These are phyloP conservation scores for Cystobasidium tubakii DNA, from an alignment of 768 basidiomycete species.

Conservation along the genomic window DNA sequence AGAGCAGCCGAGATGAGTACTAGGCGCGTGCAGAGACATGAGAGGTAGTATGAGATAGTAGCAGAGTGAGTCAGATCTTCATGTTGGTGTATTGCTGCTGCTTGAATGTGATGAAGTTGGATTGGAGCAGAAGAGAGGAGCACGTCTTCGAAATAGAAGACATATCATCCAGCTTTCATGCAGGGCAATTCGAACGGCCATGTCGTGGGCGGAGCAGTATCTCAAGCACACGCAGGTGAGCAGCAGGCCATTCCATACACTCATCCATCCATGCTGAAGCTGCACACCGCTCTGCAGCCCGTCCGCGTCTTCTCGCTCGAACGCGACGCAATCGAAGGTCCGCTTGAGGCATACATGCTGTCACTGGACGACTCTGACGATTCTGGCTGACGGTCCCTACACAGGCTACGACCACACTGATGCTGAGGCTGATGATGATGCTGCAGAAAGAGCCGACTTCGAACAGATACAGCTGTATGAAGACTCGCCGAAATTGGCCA, in stretches of 20 bases:
- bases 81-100: no score
- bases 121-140: background rate
- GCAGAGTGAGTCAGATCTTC: background rate
- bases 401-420: constrained; percentile 8
- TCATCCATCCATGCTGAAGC: background rate
- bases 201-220: background rate
- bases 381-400: background rate
- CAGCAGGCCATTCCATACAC: background rate
- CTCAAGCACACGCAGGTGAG: constrained; percentile 12
- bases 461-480: background rate
- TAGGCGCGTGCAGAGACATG: background rate
- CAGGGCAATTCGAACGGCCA: background rate
- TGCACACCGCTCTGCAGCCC: background rate
- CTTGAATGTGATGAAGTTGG: background rate
- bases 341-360: background rate
- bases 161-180: background rate
- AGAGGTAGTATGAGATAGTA: background rate
- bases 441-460: background rate
- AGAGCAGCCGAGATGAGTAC: background rate
- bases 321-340: constrained; percentile 27
- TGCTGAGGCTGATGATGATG: background rate
- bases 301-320: constrained; percentile 32
- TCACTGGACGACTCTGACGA: background rate
- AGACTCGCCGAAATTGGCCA: background rate
- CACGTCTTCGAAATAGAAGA: no score